Evolutionary conservation across 1,284 basidiomycete genomes (phyloP), one percentile per base, ranked within the genome.

Genomic region (Ceratobasidium sp.): DNA sequence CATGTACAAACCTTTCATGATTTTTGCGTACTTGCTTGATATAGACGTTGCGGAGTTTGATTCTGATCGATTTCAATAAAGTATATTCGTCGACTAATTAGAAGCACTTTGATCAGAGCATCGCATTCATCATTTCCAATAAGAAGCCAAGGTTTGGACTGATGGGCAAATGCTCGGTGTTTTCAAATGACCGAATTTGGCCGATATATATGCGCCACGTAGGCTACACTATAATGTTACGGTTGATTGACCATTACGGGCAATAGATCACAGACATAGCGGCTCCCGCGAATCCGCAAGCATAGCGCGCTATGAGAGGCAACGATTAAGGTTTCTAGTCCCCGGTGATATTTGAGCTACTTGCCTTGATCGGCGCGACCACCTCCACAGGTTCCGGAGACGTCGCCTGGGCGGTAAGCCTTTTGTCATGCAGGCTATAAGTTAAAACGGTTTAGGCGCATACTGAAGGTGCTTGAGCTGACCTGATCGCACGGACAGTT

Each of bases 341-440:
- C n/a, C 6, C 3, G 26, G 13, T 56, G 26, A 56, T 23, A 12
- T 56, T 23, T 4, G 26, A 56, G 12, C 5, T 20, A 56, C 55
- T 56, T 28, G 26, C 55, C n/a, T 64, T 44, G 15, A 20, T 63
- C 61, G 10, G 20, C 13, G n/a, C 33, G 3, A 5, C 33, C 18
- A n/a, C 61, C 61, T 42, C 33, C 33, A 20, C 33, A 39, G 40
- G 61, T 63, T 42, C 61, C 61, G 40, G 61, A 39, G 7, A 18
- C 42, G 9, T 63, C 39, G 6, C 61, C 61, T 20, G 28, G 28
- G 61, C 61, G 33, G 61, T 63, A 40, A 42, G 61, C 61, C 61
- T 40, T n/a, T 15, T 46, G n/a, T n/a, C n/a, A n/a, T n/a, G n/a
- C n/a, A n/a, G 23, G 5, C 2, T 10, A 15, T 9, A 6, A 15